phyloP scores from a whole-genome alignment of 202 grass and related monocot genomes.

The Schoenoplectus triqueter region DNA sequence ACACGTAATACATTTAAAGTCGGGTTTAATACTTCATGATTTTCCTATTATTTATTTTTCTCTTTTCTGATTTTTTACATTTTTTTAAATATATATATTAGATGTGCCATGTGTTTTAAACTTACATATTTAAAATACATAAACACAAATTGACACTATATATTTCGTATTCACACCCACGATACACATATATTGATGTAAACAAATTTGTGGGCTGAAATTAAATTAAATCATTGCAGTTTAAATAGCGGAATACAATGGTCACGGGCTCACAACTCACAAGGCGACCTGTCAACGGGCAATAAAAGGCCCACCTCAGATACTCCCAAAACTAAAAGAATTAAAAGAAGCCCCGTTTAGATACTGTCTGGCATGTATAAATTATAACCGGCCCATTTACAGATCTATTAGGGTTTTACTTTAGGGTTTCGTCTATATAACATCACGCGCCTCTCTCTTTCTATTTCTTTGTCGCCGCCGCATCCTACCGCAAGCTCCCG shows the following conservation, averaged over 20 bases:
- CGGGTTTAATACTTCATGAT: too few relatives aligned
- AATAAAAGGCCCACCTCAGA: background rate
- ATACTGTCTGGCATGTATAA: background rate
- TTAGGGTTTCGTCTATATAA: conserved; percentile 22
- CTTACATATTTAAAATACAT: too few relatives aligned
- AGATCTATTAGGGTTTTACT: background rate
- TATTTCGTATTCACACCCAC: too few relatives aligned
- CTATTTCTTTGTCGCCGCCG: conserved; percentile 17
- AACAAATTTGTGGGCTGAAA: background rate
- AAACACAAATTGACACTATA: too few relatives aligned
- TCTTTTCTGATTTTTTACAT: too few relatives aligned
- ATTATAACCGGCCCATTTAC: background rate
- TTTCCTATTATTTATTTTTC: too few relatives aligned
- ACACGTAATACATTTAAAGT: too few relatives aligned
- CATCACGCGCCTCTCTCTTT: background rate
- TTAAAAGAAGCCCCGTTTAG: background rate
- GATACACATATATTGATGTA: background rate
- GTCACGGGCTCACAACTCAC: too few relatives aligned
- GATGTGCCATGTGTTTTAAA: too few relatives aligned
- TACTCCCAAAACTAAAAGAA: background rate
- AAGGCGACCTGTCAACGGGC: too few relatives aligned
- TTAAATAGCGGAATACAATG: background rate
- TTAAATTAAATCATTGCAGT: background rate
- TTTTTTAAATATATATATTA: too few relatives aligned
- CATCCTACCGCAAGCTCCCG: background rate